These are phyloP conservation scores for Daedaleopsis sinensis DNA, from an alignment of 768 basidiomycete species.

Conservation along the genomic window DNA sequence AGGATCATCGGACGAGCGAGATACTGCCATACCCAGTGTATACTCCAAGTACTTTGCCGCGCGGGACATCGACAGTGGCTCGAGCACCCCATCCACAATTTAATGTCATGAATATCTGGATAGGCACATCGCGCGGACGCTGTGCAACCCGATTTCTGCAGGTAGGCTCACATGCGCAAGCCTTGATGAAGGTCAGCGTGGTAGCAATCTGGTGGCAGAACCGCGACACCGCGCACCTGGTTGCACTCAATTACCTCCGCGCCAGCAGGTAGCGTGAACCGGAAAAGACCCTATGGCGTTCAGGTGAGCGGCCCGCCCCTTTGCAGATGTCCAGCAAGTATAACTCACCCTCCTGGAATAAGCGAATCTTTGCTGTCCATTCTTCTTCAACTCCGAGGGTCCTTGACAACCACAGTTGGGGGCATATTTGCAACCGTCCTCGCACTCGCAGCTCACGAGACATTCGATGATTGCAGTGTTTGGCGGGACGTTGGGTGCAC, in stretches of 20 bases:
- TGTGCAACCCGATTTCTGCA: slow-evolving; percentile 70
- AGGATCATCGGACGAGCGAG: slow-evolving; percentile 7
- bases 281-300: slow-evolving; percentile 51
- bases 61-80: slow-evolving; percentile 41
- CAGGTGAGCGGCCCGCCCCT: not conserved
- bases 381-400: slow-evolving; percentile 42
- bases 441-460: slow-evolving; percentile 50
- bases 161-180: slow-evolving; percentile 46
- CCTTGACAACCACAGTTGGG: slow-evolving; percentile 52
- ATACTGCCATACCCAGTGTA: slow-evolving; percentile 59
- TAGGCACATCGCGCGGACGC: slow-evolving; percentile 52
- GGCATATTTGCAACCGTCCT: slow-evolving; percentile 34
- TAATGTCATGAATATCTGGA: slow-evolving; percentile 69
- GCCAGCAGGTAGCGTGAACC: slow-evolving; percentile 44
- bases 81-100: slow-evolving; percentile 69
- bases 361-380: slow-evolving; percentile 38
- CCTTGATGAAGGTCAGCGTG: slow-evolving; percentile 21
- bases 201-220: too few species aligned
- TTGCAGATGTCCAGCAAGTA: slow-evolving; percentile 22
- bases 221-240: slow-evolving; percentile 38
- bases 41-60: slow-evolving; percentile 65
- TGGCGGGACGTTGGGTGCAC: slow-evolving; percentile 10
- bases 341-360: slow-evolving; percentile 39
- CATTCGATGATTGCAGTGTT: slow-evolving; percentile 29
- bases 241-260: slow-evolving; percentile 70